Conservation (phyloP, 495 filamentous ascomycete genomes). For the Hamigera avellanea region DNA sequence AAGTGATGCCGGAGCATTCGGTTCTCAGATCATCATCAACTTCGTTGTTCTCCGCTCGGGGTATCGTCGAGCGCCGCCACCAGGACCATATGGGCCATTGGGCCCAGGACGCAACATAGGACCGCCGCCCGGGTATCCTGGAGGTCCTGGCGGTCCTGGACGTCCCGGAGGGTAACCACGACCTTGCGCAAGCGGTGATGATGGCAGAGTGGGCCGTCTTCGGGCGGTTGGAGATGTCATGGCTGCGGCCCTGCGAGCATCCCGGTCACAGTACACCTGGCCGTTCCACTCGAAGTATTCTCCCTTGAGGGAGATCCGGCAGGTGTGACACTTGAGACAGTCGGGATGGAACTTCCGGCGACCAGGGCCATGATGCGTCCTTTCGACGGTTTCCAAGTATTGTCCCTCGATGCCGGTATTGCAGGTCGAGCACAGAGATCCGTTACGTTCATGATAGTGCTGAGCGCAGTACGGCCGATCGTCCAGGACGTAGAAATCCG, state of each 20-base stretch:
- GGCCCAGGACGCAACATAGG: constrained; percentile 3
- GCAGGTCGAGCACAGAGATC: constrained; percentile 70
- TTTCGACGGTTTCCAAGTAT: constrained; percentile 69
- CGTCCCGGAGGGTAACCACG: constrained; percentile 10
- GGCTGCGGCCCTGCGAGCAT: constrained; percentile 56
- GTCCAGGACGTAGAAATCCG: constrained; percentile 85
- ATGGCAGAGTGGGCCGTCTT: constrained; percentile 19
- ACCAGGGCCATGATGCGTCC: constrained; percentile 31
- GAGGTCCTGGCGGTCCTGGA: constrained; percentile 16
- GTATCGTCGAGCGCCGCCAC: constrained; percentile 31
- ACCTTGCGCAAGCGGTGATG: constrained; percentile 15
- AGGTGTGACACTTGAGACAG: constrained; percentile 69
- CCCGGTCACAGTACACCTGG: constrained; percentile 69
- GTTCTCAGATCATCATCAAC: constrained; percentile 71
- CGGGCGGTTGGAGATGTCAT: constrained; percentile 21
- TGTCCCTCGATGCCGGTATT: constrained; percentile 83
- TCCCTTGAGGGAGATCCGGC: constrained; percentile 41
- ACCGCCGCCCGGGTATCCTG: no score
- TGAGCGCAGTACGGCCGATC: constrained; percentile 83
- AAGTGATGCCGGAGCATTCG: no score
- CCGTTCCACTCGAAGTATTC: constrained; percentile 64
- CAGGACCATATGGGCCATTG: constrained; percentile 9
- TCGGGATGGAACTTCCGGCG: constrained; percentile 72
- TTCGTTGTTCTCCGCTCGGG: constrained; percentile 71
- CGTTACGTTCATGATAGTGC: constrained; percentile 89